Evolutionary conservation across 768 basidiomycete genomes (phyloP), one percentile per base, ranked within the genome.

Genomic region (Tulasnella sp.): DNA sequence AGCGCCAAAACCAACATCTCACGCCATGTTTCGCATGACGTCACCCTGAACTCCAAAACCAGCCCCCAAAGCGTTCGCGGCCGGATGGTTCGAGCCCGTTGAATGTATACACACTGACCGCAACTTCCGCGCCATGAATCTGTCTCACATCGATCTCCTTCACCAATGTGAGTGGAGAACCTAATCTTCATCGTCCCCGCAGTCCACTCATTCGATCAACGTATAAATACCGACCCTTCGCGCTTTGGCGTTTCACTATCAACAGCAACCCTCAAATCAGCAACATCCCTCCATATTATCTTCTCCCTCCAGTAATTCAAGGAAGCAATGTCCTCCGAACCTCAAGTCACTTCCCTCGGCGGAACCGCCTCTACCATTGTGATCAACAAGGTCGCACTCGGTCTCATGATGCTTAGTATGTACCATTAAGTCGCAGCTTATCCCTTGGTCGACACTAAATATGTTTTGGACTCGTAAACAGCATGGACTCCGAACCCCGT

Each of bases 351-450:
- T 24, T n/a, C 50, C 24, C 77, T 77, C 41, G 77, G 77, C 18
- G 77, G 77, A 24, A 77, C 77, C 9, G 77, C 77, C 44, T 75
- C 81, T 22, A 18, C 40, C 28, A 40, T 81, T 31, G 31, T 73
- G 78, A 44, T 81, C 78, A 31, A 48, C 37, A 81, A 81, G 28
- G 72, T 81, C 50, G 81, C 58, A 42, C 88, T 90, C 83, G 91
- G 91, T 0, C 85, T 91, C 73, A 90, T 91, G 90, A 85, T 88
- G 83, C 89, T 92, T 87, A 92, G 90, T 74, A 74, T 37, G 37
- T 37, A 6, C 37, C 37, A 6, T 37, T 6, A 37, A 22, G 72
- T 22, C 72, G n/a, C 72, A 46, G 2, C 46, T 46, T 6, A 37
- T 37, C 37, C 37, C 37, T 37, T 37, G 37, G 2, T 37, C 37